phyloP scores from a whole-genome alignment of 495 filamentous ascomycete genomes.

The Talaromyces nanjingensis region DNA sequence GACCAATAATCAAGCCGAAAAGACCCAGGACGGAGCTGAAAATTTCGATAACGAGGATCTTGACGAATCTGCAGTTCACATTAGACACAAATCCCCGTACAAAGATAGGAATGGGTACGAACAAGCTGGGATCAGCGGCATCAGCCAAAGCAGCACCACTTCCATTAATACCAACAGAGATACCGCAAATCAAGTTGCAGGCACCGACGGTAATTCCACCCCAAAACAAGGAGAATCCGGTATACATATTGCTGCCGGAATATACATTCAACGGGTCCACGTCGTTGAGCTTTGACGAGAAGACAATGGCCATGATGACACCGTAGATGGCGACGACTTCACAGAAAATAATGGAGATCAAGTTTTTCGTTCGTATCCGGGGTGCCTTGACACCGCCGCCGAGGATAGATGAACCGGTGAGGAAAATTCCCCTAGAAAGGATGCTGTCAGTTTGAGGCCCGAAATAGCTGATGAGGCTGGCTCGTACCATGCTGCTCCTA shows the following conservation, averaged over 20 bases:
- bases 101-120: constrained; percentile 27
- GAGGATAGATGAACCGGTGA: constrained; percentile 96
- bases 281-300: constrained; percentile 72
- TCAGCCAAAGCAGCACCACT: constrained; percentile 94
- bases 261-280: constrained; percentile 47
- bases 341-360: constrained; percentile 99
- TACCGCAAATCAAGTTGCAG: constrained; percentile 93
- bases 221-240: constrained; percentile 97
- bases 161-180: constrained; percentile 96
- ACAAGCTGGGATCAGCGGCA: constrained; percentile 89
- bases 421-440: constrained; percentile 87
- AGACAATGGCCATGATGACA: constrained; percentile 98
- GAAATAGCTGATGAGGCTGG: neutral
- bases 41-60: constrained; percentile 98
- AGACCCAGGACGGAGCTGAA: constrained; percentile 97
- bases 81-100: constrained; percentile 14
- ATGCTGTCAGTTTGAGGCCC: constrained; percentile 19
- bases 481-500: constrained; percentile 92
- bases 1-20: constrained; percentile 94
- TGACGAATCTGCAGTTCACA: constrained; percentile 59
- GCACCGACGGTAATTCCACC: constrained; percentile 84
- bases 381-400: constrained; percentile 94
- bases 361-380: constrained; percentile 95
- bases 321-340: constrained; percentile 99
- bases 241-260: constrained; percentile 73